Evolutionary conservation across 2,329 filamentous ascomycete genomes (phyloP).

Genomic region (Calonectria fujianensis): DNA sequence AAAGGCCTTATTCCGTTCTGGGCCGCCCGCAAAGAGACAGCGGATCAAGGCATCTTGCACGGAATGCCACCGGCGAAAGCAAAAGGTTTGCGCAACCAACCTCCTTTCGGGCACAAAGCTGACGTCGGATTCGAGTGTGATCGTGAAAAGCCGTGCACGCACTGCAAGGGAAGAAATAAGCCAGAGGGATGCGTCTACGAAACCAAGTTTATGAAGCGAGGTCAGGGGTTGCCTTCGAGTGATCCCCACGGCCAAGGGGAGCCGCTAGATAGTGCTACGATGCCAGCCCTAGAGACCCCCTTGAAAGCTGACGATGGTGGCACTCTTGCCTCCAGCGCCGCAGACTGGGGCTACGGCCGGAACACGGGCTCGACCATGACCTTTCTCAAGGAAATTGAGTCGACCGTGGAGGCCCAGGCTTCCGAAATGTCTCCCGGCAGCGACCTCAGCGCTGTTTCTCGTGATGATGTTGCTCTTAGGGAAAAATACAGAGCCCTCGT

Average conservation of each 20-base stretch:
- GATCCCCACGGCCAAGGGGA: not conserved
- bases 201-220: slow-evolving; percentile 65
- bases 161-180: slow-evolving; percentile 75
- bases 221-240: slow-evolving; percentile 24
- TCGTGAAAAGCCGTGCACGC: slow-evolving; percentile 75
- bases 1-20: slow-evolving; percentile 38
- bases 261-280: slow-evolving; percentile 5
- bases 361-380: slow-evolving; percentile 71
- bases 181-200: slow-evolving; percentile 75
- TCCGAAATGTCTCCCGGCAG: slow-evolving; percentile 40
- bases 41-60: slow-evolving; percentile 78
- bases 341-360: slow-evolving; percentile 73
- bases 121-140: slow-evolving; percentile 69
- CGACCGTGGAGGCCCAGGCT: slow-evolving; percentile 53
- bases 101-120: slow-evolving; percentile 11
- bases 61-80: slow-evolving; percentile 79
- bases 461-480: slow-evolving; percentile 63
- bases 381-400: slow-evolving; percentile 74
- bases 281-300: slow-evolving; percentile 15
- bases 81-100: slow-evolving; percentile 66
- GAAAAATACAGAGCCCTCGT: slow-evolving; percentile 77
- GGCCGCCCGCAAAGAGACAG: slow-evolving; percentile 73
- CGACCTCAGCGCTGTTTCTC: slow-evolving; percentile 44
- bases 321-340: slow-evolving; percentile 65
- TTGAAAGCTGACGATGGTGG: slow-evolving; percentile 48